Percentiles rank a stretch among this genome's conserved stretches.
These are phyloP conservation scores for Debaryomyces tyrocola DNA, from an alignment of 805 yeast species.

Conservation along the genomic window DNA sequence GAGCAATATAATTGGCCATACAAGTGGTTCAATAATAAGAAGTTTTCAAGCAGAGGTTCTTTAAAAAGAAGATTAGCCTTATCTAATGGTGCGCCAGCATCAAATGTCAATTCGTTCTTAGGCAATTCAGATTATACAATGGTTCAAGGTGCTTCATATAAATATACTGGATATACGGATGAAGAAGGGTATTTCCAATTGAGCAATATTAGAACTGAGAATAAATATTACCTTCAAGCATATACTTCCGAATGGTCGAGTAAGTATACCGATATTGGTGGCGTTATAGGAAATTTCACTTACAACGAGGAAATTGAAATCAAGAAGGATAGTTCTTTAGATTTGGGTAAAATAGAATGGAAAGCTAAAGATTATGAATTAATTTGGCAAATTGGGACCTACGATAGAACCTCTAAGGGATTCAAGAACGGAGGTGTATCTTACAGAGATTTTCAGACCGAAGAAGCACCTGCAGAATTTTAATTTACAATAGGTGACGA, in stretches of 20 bases:
- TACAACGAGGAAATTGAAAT: slow-evolving; percentile 1
- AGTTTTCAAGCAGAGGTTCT: slow-evolving; percentile 5
- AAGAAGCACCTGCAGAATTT: slow-evolving; percentile 8
- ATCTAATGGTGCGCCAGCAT: slow-evolving; percentile 7
- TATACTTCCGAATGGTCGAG: slow-evolving; percentile 9
- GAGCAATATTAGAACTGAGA: slow-evolving; percentile 4
- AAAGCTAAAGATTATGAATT: slow-evolving; percentile 2
- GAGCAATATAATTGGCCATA: slow-evolving; percentile 11
- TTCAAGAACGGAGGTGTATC: slow-evolving; percentile 5
- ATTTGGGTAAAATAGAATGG: slow-evolving; percentile 8
- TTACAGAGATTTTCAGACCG: slow-evolving; percentile 9
- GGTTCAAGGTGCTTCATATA: slow-evolving; percentile 11
- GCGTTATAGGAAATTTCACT: slow-evolving; percentile 5
- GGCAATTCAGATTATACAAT: slow-evolving; percentile 9
- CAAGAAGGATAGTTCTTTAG: neutral
- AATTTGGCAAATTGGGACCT: slow-evolving; percentile 12
- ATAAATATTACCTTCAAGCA: slow-evolving; percentile 7
- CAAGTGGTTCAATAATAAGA: slow-evolving; percentile 5
- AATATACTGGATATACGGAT: slow-evolving; percentile 11
- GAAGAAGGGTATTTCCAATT: slow-evolving; percentile 10
- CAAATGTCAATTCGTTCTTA: slow-evolving; percentile 8
- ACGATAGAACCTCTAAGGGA: slow-evolving; percentile 11
- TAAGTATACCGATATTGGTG: slow-evolving; percentile 5
- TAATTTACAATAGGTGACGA: slow-evolving; percentile 6
- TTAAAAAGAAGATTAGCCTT: slow-evolving; percentile 7